Conservation (phyloP, 768 basidiomycete species). For the Mycena pura region DNA sequence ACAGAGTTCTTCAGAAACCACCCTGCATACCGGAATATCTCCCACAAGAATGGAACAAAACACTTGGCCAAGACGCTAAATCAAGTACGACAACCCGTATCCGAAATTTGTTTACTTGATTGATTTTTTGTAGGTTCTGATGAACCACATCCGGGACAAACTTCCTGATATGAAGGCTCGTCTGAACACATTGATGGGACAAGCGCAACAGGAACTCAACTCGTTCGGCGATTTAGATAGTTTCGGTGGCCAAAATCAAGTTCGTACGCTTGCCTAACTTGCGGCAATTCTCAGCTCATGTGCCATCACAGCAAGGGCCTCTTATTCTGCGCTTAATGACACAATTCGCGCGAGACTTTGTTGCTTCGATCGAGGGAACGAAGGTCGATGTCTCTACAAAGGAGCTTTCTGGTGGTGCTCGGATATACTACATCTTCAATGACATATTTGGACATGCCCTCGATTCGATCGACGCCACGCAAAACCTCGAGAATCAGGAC, state of each 20-base stretch:
- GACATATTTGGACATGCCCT: conserved; percentile 96
- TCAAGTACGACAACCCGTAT: conserved; percentile 60
- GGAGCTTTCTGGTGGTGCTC: conserved; percentile 95
- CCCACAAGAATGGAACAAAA: conserved; percentile 97
- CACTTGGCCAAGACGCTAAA: conserved; percentile 94
- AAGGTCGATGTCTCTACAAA: conserved; percentile 97
- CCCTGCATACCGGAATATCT: conserved; percentile 91
- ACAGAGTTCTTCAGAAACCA: conserved; percentile 91
- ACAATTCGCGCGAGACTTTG: conserved; percentile 95
- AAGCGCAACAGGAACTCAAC: conserved; percentile 97
- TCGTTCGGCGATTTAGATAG: conserved; percentile 94
- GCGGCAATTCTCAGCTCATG: not conserved
- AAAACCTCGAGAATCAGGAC: conserved; percentile 91
- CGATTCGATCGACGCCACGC: conserved; percentile 86
- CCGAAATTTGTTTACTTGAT: not conserved
- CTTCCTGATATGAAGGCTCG: conserved; percentile 99
- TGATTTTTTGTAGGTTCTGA: conserved; percentile 65
- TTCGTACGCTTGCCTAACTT: conserved; percentile 32
- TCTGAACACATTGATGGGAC: conserved; percentile 97
- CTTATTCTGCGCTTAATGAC: conserved; percentile 97
- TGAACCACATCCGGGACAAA: conserved; percentile 98
- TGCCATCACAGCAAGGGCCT: conserved; percentile 70
- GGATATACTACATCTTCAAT: conserved; percentile 99
- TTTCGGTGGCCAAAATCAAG: conserved; percentile 90
- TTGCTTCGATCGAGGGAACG: conserved; percentile 97